Conservation (phyloP, 1,139 yeast genomes). For the Sugiyamaella castrensis region DNA sequence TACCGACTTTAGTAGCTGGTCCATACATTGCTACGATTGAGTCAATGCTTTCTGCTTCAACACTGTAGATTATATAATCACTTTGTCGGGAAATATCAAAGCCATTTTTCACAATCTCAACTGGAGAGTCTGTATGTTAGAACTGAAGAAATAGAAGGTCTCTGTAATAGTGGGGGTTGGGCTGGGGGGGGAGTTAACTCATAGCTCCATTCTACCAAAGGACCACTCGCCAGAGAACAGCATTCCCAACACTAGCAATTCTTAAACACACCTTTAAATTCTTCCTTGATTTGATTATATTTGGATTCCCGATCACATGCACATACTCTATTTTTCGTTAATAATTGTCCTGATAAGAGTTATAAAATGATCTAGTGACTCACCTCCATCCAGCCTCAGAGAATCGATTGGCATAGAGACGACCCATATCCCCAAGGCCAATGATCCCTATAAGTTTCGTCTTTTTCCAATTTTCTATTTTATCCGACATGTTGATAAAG, state of each 20-base stretch:
- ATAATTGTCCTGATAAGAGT: neutral
- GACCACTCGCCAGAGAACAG: neutral
- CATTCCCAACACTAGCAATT: neutral
- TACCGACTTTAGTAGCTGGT: slow-evolving; percentile 80
- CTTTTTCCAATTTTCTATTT: slow-evolving; percentile 35
- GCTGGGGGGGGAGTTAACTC: too few species aligned
- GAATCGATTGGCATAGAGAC: slow-evolving; percentile 74
- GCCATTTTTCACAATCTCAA: slow-evolving; percentile 68
- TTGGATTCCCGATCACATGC: slow-evolving; percentile 84
- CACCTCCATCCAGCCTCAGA: slow-evolving; percentile 77
- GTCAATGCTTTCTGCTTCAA: slow-evolving; percentile 71
- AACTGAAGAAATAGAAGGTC: too few species aligned
- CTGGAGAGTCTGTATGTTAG: slow-evolving; percentile 24
- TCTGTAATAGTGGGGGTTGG: too few species aligned
- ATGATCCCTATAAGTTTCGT: slow-evolving; percentile 75
- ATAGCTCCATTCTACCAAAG: too few species aligned
- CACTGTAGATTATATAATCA: slow-evolving; percentile 83
- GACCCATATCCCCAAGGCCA: slow-evolving; percentile 97
- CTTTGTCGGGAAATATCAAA: slow-evolving; percentile 75
- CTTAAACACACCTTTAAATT: slow-evolving; percentile 35
- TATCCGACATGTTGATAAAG: slow-evolving; percentile 3
- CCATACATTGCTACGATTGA: slow-evolving; percentile 73
- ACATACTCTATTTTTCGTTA: slow-evolving; percentile 47
- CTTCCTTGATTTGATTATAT: slow-evolving; percentile 48
- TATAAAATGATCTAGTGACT: slow-evolving; percentile 17